Conservation (phyloP, 495 filamentous ascomycete genomes). For the Aspergillus bertholletiae region DNA sequence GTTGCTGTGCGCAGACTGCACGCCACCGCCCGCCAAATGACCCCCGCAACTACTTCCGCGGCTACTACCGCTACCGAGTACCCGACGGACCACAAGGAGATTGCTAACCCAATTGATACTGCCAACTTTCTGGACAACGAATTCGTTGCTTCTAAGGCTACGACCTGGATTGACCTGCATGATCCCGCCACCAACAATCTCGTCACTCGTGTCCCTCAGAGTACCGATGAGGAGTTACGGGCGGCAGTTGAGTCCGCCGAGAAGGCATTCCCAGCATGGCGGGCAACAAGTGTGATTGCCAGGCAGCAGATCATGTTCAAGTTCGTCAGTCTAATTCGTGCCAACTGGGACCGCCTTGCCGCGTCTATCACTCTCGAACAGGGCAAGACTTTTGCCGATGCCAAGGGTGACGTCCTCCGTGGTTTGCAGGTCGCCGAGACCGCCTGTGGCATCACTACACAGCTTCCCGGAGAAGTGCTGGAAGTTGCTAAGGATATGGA, state of each 20-base stretch:
- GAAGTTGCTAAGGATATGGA: constrained; percentile 99
- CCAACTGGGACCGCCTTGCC: constrained; percentile 93
- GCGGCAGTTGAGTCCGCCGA: constrained; percentile 84
- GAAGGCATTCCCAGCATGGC: constrained; percentile 89
- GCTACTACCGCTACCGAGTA: constrained; percentile 65
- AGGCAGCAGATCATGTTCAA: constrained; percentile 98
- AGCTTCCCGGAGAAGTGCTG: constrained; percentile 89
- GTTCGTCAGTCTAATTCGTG: constrained; percentile 82
- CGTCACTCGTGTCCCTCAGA: constrained; percentile 95
- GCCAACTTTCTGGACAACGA: constrained; percentile 91
- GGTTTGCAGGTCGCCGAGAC: constrained; percentile 97
- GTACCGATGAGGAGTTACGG: constrained; percentile 82
- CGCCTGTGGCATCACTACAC: constrained; percentile 88
- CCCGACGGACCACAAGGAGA: constrained; percentile 78
- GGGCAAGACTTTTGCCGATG: constrained; percentile 90
- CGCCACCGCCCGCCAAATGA: constrained; percentile 57
- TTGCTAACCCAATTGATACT: constrained; percentile 71
- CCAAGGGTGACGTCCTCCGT: constrained; percentile 89
- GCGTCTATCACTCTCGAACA: constrained; percentile 97
- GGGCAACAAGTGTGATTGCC: constrained; percentile 74
- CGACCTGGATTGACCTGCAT: constrained; percentile 84
- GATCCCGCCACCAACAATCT: constrained; percentile 98
- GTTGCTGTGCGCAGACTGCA: constrained; percentile 45
- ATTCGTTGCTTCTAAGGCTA: constrained; percentile 71
- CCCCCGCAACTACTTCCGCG: constrained; percentile 49